Evolutionary conservation across 345 rosid genomes (phyloP), one percentile per base, ranked within the genome.

Genomic region (Nasturtium officinale): DNA sequence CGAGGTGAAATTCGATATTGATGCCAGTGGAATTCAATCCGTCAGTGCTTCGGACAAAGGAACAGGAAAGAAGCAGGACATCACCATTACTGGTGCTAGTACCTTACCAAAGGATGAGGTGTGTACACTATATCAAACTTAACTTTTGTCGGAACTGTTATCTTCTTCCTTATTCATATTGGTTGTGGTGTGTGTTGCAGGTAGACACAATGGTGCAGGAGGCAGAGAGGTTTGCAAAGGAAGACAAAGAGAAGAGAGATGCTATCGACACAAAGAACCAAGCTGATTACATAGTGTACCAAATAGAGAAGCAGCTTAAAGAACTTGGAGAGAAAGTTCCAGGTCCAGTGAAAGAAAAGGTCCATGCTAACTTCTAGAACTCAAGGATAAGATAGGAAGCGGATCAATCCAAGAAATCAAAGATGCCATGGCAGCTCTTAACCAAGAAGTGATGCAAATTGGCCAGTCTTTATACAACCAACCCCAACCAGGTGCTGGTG

Each of bases 181-280:
- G 42, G 43, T 74, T 56, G 48, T 56, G 13, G 12, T 72, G 25
- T 65, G 68, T 55, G n/a, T n/a, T 78, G 40, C 74, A 94, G 98
- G 98, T 94, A 46, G 86, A 86, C 9, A 78, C 83, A 74, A 94
- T 94, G 98, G 97, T 94, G 6, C 84, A 74, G 2, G 98, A 94
- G 55, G 98, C 96, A 3, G 97, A 94, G 81, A 91, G 71, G 68
- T 94, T 88, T 65, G 82, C 98, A 0, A 86, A 87, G 84, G 97
- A 94, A 63, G 98, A 94, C 78, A 91, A 88, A 77, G 95, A 94
- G 81, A 91, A 85, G 86, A 86, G 98, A 79, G 98, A 94, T 6
- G 89, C 93, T 1, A 89, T 94, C 9, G 98, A 94, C 86, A 94
- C 98, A 21, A 94, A 94, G 87, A 91, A 94, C 82, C 98, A 94